Evolutionary conservation across 495 filamentous ascomycete genomes (phyloP), one percentile per base, ranked within the genome.

Genomic region (Tricharina praecox): DNA sequence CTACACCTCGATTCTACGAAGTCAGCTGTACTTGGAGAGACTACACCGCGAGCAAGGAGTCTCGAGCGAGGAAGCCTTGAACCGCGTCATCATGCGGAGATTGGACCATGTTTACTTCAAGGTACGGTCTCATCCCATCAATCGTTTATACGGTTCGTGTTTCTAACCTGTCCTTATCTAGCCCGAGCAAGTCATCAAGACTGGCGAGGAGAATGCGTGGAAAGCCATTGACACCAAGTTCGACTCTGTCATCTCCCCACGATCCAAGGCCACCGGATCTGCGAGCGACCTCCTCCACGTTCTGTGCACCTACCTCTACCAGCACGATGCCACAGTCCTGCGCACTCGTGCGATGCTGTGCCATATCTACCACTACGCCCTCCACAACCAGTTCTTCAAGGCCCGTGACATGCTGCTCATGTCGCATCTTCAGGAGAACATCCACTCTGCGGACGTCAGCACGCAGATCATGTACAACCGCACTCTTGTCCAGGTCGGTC

Each of bases 51-150:
- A 60, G 15, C 58, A 54, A 25, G 73, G 68, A 23, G 71, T 94
- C 28, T 67, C 70, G 50, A 77, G 79, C 58, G 74, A 79, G 45
- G 67, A 74, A 28, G 77, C 80, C 61, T 73, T 85, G 26, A 96
- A 96, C 69, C 80, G 90, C 11, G 75, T 95, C 34, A 75, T 96
- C 37, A 92, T 95, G 75, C 74, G 90, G 47, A 77, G 90, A 49
- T 68, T 99, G 50, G 92, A 99, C 66, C 90, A 99, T 62, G 74
- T 95, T 50, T 96, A 99, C 69, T 99, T 96, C 78, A 97, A 97
- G 73, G 77, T 81, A 45, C 28, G 20, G 10, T n/a, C n/a, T n/a
- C n/a, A n/a, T n/a, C n/a, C n/a, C n/a, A n/a, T n/a, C n/a, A n/a
- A n/a, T n/a, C n/a, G n/a, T n/a, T n/a, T 28, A 18, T 21, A 16